Percentiles rank a stretch among this genome's conserved stretches.
These are phyloP conservation scores for Thielaviopsis populi DNA, from an alignment of 2,329 filamentous ascomycete species.

Conservation along the genomic window DNA sequence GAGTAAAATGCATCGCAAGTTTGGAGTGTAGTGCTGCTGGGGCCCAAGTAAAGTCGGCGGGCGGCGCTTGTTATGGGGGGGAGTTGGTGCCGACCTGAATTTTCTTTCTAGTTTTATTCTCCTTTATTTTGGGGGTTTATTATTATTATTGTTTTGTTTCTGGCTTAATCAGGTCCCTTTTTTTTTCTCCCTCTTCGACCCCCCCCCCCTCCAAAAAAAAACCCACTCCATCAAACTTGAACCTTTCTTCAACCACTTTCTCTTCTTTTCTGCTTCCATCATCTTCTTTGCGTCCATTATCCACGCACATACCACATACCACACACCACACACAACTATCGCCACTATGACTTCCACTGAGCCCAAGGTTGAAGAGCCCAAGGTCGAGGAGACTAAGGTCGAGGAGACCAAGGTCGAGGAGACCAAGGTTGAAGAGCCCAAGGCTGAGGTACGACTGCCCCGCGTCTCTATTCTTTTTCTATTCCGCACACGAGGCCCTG, in stretches of 20 bases:
- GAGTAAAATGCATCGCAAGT: not conserved
- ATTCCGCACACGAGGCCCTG: not conserved
- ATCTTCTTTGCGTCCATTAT: not conserved
- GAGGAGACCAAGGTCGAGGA: constrained; percentile 19
- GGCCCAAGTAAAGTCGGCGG: too few species aligned
- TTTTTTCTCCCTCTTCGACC: too few species aligned
- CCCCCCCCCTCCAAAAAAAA: not conserved
- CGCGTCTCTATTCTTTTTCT: constrained; percentile 16
- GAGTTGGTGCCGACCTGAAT: not conserved
- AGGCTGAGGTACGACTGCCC: constrained; percentile 20
- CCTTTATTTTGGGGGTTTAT: not conserved
- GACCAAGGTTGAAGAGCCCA: constrained; percentile 19
- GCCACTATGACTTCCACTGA: constrained; percentile 35
- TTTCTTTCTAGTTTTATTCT: not conserved
- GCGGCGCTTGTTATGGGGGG: not conserved
- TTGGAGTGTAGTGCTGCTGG: not conserved
- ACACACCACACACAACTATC: not conserved
- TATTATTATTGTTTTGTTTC: not conserved
- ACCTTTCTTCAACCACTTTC: not conserved
- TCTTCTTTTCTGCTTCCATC: not conserved
- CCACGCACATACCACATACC: not conserved
- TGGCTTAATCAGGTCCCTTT: not conserved
- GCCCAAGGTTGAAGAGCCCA: constrained; percentile 23
- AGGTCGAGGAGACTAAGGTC: constrained; percentile 19
- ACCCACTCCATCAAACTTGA: not conserved